phyloP scores from a whole-genome alignment of 257 asterid species.

The Coffea canephora region DNA sequence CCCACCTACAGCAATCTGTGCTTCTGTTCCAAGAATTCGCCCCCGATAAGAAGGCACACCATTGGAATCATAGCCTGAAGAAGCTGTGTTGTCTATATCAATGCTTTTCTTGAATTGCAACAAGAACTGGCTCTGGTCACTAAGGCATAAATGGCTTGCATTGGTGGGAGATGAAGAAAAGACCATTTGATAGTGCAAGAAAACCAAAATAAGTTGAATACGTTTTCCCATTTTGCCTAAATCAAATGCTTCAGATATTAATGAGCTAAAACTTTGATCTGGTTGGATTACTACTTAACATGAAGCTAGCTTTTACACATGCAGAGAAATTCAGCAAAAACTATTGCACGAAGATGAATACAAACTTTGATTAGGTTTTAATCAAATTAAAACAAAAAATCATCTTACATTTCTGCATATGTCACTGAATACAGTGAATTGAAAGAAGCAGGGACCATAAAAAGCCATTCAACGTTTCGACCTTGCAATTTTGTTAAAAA shows the following conservation, averaged over 20 bases:
- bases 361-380: no score
- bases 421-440: no score
- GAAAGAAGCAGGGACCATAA: no score
- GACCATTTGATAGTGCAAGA: slow-evolving; percentile 7
- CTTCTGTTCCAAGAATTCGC: slow-evolving; percentile 15
- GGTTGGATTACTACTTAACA: neutral
- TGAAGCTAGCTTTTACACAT: neutral
- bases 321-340: neutral
- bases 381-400: no score
- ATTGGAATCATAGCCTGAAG: neutral
- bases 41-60: slow-evolving; percentile 14
- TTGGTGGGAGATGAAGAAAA: slow-evolving; percentile 8
- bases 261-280: neutral
- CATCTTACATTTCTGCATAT: no score
- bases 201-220: slow-evolving; percentile 5
- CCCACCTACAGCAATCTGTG: slow-evolving; percentile 21
- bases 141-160: slow-evolving; percentile 10
- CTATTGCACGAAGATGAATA: no score
- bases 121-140: slow-evolving; percentile 18
- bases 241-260: neutral
- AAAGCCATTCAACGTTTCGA: no score
- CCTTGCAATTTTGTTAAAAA: no score
- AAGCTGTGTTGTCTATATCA: slow-evolving; percentile 8
- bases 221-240: neutral
- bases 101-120: slow-evolving; percentile 16